These are phyloP conservation scores for Cordyceps cicadae DNA, from an alignment of 2,329 filamentous ascomycete species.

Conservation along the genomic window DNA sequence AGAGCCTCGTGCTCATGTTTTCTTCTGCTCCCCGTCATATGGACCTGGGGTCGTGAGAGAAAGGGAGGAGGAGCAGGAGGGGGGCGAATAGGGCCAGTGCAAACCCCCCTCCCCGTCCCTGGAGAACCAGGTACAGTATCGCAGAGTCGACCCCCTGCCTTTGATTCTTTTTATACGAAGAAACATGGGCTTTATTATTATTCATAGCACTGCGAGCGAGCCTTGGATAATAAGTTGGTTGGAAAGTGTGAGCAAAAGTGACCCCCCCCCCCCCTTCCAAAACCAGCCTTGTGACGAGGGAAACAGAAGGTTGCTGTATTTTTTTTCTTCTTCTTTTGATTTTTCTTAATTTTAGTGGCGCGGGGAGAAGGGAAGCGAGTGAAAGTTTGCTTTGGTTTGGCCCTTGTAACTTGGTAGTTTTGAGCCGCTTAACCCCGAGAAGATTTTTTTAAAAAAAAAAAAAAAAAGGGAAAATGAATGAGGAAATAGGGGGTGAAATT, in stretches of 20 bases:
- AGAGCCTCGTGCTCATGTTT: neutral
- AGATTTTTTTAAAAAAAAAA: no score
- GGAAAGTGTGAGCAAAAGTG: neutral
- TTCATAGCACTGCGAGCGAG: no score
- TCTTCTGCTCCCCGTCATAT: neutral
- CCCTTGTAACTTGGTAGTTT: no score
- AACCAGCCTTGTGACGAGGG: conserved; percentile 6
- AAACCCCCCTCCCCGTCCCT: neutral
- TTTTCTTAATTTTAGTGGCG: neutral
- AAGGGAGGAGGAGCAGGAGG: neutral
- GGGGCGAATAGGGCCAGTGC: neutral
- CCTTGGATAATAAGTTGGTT: no score
- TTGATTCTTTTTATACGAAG: no score
- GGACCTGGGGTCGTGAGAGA: neutral
- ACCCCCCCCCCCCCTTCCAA: neutral
- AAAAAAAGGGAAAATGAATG: no score
- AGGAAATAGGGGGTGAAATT: no score
- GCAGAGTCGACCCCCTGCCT: no score
- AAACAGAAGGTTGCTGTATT: neutral
- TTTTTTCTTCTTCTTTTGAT: no score
- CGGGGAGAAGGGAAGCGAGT: neutral
- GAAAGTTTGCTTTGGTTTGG: neutral
- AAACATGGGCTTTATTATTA: no score
- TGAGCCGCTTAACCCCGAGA: no score
- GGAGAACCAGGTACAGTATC: no score